Evolutionary conservation across 805 yeast genomes (phyloP).

Genomic region (Myxozyma mucilagina): DNA sequence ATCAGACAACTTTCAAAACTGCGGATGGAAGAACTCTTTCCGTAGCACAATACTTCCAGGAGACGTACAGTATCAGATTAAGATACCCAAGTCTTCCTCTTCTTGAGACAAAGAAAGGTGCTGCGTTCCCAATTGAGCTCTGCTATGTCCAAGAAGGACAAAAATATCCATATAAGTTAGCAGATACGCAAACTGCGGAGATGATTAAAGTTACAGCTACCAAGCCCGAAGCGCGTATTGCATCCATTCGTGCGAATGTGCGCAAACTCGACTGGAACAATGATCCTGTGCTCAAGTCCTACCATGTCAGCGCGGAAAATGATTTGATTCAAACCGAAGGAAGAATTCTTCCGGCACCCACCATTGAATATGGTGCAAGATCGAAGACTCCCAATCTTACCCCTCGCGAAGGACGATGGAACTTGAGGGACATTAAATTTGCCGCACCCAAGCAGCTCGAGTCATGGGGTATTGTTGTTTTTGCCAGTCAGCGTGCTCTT

Average conservation of each 20-base stretch:
- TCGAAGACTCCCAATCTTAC: slow-evolving; percentile 6
- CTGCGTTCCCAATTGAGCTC: slow-evolving; percentile 38
- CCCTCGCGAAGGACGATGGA: slow-evolving; percentile 31
- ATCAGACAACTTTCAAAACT: slow-evolving; percentile 30
- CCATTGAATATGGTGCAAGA: slow-evolving; percentile 31
- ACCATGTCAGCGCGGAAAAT: slow-evolving; percentile 15
- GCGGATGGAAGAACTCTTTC: slow-evolving; percentile 35
- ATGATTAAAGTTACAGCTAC: slow-evolving; percentile 39
- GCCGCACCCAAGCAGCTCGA: slow-evolving; percentile 14
- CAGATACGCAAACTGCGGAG: slow-evolving; percentile 37
- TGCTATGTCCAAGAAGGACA: slow-evolving; percentile 39
- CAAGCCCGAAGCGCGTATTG: slow-evolving; percentile 38
- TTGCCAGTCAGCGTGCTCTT: slow-evolving; percentile 3
- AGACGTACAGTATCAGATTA: slow-evolving; percentile 35
- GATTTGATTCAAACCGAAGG: slow-evolving; percentile 39
- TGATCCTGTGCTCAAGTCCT: slow-evolving; percentile 23
- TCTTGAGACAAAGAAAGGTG: slow-evolving; percentile 28
- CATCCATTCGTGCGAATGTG: slow-evolving; percentile 38
- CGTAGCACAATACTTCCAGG: slow-evolving; percentile 37
- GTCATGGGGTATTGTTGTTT: slow-evolving; percentile 28
- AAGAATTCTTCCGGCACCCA: slow-evolving; percentile 35
- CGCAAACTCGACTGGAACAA: slow-evolving; percentile 15
- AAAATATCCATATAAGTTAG: slow-evolving; percentile 38
- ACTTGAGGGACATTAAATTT: slow-evolving; percentile 27
- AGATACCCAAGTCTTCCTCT: slow-evolving; percentile 38